phyloP scores from a whole-genome alignment of 2,329 filamentous ascomycete species.

The Niveomyces coronatus region DNA sequence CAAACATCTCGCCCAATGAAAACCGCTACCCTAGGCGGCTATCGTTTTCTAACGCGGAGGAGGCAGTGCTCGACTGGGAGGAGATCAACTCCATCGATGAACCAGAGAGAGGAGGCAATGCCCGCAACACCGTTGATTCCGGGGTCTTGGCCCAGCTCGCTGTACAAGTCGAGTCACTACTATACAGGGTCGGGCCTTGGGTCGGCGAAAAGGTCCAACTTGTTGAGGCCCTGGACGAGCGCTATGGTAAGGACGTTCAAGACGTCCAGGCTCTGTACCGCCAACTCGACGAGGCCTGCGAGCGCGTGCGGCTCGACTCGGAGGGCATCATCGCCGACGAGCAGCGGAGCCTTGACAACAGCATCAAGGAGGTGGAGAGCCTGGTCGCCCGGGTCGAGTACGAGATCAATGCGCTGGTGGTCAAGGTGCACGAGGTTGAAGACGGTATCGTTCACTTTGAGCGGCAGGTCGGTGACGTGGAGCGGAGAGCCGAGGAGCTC shows the following conservation, averaged over 20 bases:
- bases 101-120: slow-evolving; percentile 13
- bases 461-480: slow-evolving; percentile 62
- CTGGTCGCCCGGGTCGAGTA: slow-evolving; percentile 83
- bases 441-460: slow-evolving; percentile 73
- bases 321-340: slow-evolving; percentile 62
- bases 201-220: slow-evolving; percentile 45
- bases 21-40: slow-evolving; percentile 60
- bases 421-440: slow-evolving; percentile 79
- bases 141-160: slow-evolving; percentile 49
- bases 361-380: slow-evolving; percentile 68
- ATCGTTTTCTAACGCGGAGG: slow-evolving; percentile 66
- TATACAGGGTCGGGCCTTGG: slow-evolving; percentile 48
- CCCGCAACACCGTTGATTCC: slow-evolving; percentile 24
- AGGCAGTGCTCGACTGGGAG: slow-evolving; percentile 60
- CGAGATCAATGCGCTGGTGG: slow-evolving; percentile 70
- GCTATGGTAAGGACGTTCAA: slow-evolving; percentile 52
- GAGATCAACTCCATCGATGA: slow-evolving; percentile 37
- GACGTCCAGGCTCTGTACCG: slow-evolving; percentile 58
- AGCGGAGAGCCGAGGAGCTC: slow-evolving; percentile 51
- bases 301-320: slow-evolving; percentile 54
- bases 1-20: slow-evolving; percentile 35
- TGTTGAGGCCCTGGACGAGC: slow-evolving; percentile 50
- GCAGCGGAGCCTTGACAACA: slow-evolving; percentile 56
- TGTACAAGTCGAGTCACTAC: slow-evolving; percentile 40
- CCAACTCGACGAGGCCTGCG: slow-evolving; percentile 59